phyloP scores from a whole-genome alignment of 73 alveolate species.

The Paramecium sonneborni region DNA sequence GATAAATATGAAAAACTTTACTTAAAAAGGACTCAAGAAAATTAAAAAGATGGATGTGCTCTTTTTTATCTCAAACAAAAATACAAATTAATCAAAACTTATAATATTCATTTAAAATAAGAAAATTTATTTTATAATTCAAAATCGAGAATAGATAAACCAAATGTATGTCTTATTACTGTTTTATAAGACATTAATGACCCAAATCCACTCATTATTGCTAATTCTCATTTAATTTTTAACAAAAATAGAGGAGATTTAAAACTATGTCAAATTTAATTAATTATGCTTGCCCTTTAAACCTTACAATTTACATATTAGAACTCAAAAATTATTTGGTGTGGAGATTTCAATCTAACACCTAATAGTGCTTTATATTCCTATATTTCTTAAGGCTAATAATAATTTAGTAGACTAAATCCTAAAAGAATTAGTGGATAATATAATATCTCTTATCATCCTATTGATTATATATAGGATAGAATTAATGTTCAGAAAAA shows the following conservation, averaged over 20 bases:
- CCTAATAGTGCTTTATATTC: constrained; percentile 59
- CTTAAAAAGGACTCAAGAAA: neutral
- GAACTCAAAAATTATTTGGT: neutral
- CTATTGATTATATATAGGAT: neutral
- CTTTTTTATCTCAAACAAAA: neutral
- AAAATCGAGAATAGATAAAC: neutral
- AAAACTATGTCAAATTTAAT: neutral
- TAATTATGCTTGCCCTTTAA: neutral
- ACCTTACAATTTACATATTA: neutral
- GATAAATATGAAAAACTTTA: neutral
- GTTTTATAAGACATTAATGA: neutral
- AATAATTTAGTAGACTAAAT: neutral
- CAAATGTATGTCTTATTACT: constrained; percentile 1
- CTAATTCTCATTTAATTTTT: constrained; percentile 16
- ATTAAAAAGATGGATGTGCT: constrained; percentile 46
- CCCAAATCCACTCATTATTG: neutral
- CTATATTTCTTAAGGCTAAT: neutral
- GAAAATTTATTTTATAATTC: neutral
- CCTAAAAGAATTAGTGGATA: neutral
- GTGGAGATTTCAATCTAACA: constrained; percentile 68
- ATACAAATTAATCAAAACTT: neutral
- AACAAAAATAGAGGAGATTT: constrained; percentile 38
- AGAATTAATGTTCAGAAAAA: neutral
- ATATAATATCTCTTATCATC: neutral
- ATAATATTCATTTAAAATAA: neutral